Conservation (phyloP, 306 rosid species). For the Acacia confusa region DNA sequence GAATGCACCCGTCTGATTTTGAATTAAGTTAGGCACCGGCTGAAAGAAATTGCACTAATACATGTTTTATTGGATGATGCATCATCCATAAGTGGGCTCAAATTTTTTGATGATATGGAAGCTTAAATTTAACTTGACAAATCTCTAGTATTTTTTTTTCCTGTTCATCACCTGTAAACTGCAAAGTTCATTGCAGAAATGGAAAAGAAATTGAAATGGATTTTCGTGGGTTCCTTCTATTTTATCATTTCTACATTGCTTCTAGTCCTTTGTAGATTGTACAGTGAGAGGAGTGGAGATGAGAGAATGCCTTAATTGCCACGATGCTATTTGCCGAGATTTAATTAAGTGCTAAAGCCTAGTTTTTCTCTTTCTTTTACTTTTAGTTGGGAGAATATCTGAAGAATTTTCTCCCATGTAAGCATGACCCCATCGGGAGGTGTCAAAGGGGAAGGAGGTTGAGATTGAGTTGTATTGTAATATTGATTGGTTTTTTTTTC, state of each 20-base stretch:
- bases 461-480: constrained; percentile 5
- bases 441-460: constrained; percentile 7
- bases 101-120: neutral
- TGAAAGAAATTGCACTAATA: neutral
- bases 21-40: neutral
- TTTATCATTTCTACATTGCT: constrained; percentile 2
- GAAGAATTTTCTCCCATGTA: neutral
- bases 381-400: constrained; percentile 4
- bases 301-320: constrained; percentile 13
- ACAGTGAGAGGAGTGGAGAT: neutral
- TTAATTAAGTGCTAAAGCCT: constrained; percentile 10
- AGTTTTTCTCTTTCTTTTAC: constrained; percentile 1
- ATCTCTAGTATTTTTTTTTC: neutral
- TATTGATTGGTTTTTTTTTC: neutral
- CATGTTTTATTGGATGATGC: neutral
- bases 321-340: constrained; percentile 20
- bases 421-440: neutral
- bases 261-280: constrained; percentile 6
- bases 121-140: neutral
- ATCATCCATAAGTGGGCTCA: neutral
- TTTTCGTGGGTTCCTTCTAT: constrained; percentile 5
- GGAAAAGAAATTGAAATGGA: constrained; percentile 8
- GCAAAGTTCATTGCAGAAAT: neutral
- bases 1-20: neutral
- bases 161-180: neutral